Evolutionary conservation across 257 asterid genomes (phyloP), one percentile per base, ranked within the genome.

Genomic region (Jaltomata sinuosa): DNA sequence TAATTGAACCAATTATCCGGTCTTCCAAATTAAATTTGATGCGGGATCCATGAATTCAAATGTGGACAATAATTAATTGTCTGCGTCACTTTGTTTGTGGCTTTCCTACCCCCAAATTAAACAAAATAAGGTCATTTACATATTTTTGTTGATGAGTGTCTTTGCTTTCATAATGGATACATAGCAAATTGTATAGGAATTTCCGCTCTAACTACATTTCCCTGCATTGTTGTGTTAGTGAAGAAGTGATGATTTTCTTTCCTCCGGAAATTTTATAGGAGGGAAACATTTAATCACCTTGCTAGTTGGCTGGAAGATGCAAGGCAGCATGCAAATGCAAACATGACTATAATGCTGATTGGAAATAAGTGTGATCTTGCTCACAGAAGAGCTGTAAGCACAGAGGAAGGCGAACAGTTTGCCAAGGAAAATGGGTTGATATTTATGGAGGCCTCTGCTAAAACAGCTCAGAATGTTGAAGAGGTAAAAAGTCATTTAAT

Each of bases 321-420:
- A 50, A 92, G 95, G 86, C 92, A 91, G 87, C 92, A 94, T 12
- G 94, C 94, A 83, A 90, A 91, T 91, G 92, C 91, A 57, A 91
- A 93, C 87, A 91, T 90, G 95, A 88, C 90, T 80, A 91, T 95
- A 87, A 93, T 95, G 94, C 88, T 95, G 85, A 91, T 95, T 77
- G 98, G 97, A 47, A 93, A 93, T 85, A 94, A 94, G 88, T 79
- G 92, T 79, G 98, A 94, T 88, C 88, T 94, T 62, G 89, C 97
- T 31, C 98, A 94, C 85, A 92, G 96, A 87, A 90, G 97, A 84
- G 98, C 96, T 4, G 97, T 94, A 57, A 94, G 96, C 90, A 92
- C 92, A 1, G 98, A 93, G 90, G 98, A 94, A 89, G 98, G 98
- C 0, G 92, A 91, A 77, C 98, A 92, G 83, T 94, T 94, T 87